These are phyloP conservation scores for Clavariopsis aquatica DNA, from an alignment of 495 filamentous ascomycete genomes.

Conservation along the genomic window DNA sequence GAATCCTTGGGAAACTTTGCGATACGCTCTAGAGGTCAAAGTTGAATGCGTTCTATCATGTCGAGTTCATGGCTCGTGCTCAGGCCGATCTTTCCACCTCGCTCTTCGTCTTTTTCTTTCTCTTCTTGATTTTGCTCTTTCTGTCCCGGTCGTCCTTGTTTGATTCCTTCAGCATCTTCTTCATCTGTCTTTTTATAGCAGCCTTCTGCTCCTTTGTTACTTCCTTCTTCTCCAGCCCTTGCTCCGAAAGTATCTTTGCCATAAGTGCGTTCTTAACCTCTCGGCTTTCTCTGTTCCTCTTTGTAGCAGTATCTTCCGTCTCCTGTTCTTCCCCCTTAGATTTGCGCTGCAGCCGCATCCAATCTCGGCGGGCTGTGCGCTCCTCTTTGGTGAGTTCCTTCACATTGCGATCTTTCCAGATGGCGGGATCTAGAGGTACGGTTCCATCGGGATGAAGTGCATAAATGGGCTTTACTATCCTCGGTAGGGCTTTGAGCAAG, in stretches of 20 bases:
- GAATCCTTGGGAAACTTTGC: no score
- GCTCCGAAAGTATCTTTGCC: conserved; percentile 3
- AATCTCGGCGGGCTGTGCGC: conserved; percentile 26
- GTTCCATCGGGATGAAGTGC: conserved; percentile 13
- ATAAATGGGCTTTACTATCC: not conserved
- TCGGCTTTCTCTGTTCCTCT: conserved; percentile 1
- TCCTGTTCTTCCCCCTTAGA: not conserved
- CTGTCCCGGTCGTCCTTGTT: conserved; percentile 32
- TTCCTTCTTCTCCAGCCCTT: conserved; percentile 8
- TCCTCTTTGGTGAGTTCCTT: conserved; percentile 32
- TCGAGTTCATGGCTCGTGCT: no score
- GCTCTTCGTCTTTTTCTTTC: conserved; percentile 28
- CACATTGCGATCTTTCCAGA: conserved; percentile 31
- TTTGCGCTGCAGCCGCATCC: not conserved
- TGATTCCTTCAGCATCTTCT: conserved; percentile 35
- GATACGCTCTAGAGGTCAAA: no score
- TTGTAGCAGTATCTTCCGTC: not conserved
- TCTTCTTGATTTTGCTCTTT: conserved; percentile 24
- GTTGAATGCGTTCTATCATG: no score
- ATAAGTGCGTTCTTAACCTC: conserved; percentile 1
- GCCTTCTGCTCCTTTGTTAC: conserved; percentile 23
- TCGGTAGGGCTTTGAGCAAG: not conserved
- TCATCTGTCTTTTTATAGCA: conserved; percentile 27
- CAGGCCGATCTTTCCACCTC: not conserved
- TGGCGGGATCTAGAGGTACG: conserved; percentile 29